phyloP scores from a whole-genome alignment of 2,329 filamentous ascomycete genomes.

The Achaetomium macrosporum region DNA sequence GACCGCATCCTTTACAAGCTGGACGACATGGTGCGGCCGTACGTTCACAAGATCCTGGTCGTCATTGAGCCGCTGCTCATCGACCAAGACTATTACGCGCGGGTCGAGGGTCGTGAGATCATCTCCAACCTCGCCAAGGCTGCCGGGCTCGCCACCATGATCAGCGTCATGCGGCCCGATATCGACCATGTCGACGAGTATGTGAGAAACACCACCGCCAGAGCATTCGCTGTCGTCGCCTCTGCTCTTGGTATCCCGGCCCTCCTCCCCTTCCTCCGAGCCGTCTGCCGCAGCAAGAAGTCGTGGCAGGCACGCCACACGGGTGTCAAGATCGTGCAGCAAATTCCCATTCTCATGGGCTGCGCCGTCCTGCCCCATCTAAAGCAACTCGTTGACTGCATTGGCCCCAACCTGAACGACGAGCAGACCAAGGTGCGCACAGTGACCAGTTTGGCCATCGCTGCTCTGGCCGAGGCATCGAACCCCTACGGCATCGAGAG shows the following conservation, averaged over 20 bases:
- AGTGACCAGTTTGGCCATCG: slow-evolving; percentile 90
- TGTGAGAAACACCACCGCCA: slow-evolving; percentile 92
- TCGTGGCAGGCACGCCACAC: slow-evolving; percentile 98
- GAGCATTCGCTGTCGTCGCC: slow-evolving; percentile 94
- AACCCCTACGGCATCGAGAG: slow-evolving; percentile 99
- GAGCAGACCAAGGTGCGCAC: slow-evolving; percentile 98
- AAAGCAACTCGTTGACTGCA: slow-evolving; percentile 93
- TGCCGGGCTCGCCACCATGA: slow-evolving; percentile 96
- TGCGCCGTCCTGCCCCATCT: slow-evolving; percentile 93
- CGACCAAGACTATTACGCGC: slow-evolving; percentile 98
- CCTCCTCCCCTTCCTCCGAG: slow-evolving; percentile 86
- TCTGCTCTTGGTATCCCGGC: slow-evolving; percentile 94
- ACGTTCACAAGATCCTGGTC: slow-evolving; percentile 96
- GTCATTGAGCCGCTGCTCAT: slow-evolving; percentile 99
- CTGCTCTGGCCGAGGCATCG: slow-evolving; percentile 88
- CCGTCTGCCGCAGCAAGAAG: slow-evolving; percentile 96
- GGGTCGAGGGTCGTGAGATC: slow-evolving; percentile 96
- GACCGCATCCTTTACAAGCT: slow-evolving; percentile 98
- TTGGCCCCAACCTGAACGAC: slow-evolving; percentile 91
- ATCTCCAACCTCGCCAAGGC: slow-evolving; percentile 98
- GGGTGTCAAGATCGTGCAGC: slow-evolving; percentile 97
- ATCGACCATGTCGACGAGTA: slow-evolving; percentile 99
- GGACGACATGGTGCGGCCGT: slow-evolving; percentile 91
- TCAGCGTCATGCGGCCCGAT: slow-evolving; percentile 97
- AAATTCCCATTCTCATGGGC: slow-evolving; percentile 98